Evolutionary conservation across 805 yeast genomes (phyloP), one percentile per base, ranked within the genome.

Genomic region (Kazachstania taianensis): DNA sequence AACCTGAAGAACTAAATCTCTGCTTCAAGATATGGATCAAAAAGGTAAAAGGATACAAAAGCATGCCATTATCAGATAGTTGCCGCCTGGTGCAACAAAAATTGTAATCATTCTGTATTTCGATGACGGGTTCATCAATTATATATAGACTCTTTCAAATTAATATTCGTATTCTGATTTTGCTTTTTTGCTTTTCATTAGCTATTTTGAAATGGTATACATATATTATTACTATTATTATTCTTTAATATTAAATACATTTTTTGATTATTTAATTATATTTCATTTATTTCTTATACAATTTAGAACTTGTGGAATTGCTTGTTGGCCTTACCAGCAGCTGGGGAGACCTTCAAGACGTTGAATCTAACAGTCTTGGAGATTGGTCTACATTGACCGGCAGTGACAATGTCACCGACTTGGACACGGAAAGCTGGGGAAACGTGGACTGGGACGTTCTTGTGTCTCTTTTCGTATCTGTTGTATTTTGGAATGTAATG

Each of bases 391-490:
- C 97, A 92, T 78, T 92, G 97, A 69, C 98, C 98, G 70, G 92
- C 96, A 61, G 95, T 87, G 63, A 92, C 97, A 54, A 81, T 75
- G 67, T 92, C 98, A 78, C 98, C 98, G 69, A 87, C 96, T 68
- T 73, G 73, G 61, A 87, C 96, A 77, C 98, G 94, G 96, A 92
- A 92, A 71, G 97, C 97, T 74, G 98, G 98, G 55, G 97, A 87
- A 63, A 92, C 84, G 78, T 92, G 98, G 62, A 96, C 98, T 69
- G 98, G 94, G 50, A 92, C 78, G 81, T 92, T 92, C 89, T 92
- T 92, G 84, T 92, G 98, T 78, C 98, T 85, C 84, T 92, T 92
- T 78, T 92, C 98, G 83, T 86, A 92, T 83, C 98, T 87, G 94
- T 89, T 89, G 78, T 92, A 92, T 81, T 92, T 92, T 72, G 96